These are phyloP conservation scores for Rhodotorula sp. DNA, from an alignment of 1,284 basidiomycete genomes.

Conservation along the genomic window DNA sequence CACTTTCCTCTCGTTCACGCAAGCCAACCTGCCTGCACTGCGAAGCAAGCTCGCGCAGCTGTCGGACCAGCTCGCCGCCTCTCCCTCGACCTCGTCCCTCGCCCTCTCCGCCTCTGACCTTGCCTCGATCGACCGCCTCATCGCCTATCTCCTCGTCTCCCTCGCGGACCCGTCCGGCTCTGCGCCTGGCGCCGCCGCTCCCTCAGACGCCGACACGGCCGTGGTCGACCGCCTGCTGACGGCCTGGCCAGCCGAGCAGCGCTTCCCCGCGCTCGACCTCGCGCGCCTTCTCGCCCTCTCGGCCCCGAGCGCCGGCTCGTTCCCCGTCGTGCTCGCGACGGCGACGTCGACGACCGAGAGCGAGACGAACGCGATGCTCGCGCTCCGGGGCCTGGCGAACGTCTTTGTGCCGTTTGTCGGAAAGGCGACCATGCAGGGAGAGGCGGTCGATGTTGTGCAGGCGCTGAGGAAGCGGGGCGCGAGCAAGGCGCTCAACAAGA, in stretches of 20 bases:
- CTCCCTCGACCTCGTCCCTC: conserved; percentile 62
- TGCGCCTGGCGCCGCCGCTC: background rate
- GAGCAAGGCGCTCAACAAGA: conserved; percentile 61
- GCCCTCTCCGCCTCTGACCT: conserved; percentile 71
- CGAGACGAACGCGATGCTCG: conserved; percentile 84
- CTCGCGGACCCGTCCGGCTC: conserved; percentile 44
- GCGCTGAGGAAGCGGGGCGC: conserved; percentile 59
- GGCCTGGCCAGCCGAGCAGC: conserved; percentile 74
- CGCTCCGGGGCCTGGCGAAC: conserved; percentile 79
- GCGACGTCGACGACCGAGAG: conserved; percentile 51
- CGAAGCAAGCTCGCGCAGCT: conserved; percentile 79
- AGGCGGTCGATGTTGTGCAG: conserved; percentile 57
- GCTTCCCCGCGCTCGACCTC: conserved; percentile 91
- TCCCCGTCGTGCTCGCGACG: conserved; percentile 38
- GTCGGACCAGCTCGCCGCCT: conserved; percentile 64
- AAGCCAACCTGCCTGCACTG: conserved; percentile 85
- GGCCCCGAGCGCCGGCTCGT: conserved; percentile 57
- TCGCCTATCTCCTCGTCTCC: conserved; percentile 52
- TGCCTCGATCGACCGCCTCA: conserved; percentile 64
- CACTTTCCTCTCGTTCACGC: conserved; percentile 70
- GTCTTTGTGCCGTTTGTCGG: conserved; percentile 57
- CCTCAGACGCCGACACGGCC: conserved; percentile 22
- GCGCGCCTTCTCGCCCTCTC: conserved; percentile 73
- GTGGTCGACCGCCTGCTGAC: conserved; percentile 63
- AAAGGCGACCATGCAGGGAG: conserved; percentile 44